Conservation (phyloP, 192 early-diverging fungal species). For the Dimargaris verticillata region DNA sequence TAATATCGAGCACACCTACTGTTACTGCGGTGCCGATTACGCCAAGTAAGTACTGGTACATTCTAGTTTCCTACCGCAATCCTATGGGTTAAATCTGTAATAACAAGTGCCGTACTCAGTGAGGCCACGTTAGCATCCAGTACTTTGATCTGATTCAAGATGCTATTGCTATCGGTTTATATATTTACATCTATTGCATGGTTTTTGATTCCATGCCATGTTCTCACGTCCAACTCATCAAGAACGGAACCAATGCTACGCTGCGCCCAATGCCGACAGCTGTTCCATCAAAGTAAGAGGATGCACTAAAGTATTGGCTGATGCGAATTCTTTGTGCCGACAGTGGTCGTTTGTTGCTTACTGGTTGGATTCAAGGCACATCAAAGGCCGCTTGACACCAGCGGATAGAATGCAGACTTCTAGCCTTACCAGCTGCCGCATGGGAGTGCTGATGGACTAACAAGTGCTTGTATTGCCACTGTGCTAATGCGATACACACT, state of each 20-base stretch:
- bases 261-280: slow-evolving; percentile 47
- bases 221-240: neutral
- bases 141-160: neutral
- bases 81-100: neutral
- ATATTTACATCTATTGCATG: neutral
- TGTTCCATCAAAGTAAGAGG: slow-evolving; percentile 53
- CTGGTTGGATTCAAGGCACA: neutral
- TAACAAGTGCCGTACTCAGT: neutral
- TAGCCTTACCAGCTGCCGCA: neutral
- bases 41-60: slow-evolving; percentile 21
- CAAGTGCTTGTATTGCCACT: neutral
- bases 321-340: neutral
- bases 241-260: slow-evolving; percentile 50
- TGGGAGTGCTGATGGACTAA: neutral
- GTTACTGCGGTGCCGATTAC: slow-evolving; percentile 62
- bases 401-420: neutral
- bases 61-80: neutral
- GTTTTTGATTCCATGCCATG: neutral
- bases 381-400: neutral
- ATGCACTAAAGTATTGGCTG: too few relatives aligned
- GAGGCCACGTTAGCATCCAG: neutral
- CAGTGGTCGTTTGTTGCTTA: neutral
- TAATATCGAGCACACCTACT: slow-evolving; percentile 54
- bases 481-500: neutral
- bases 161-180: neutral